phyloP scores from a whole-genome alignment of 139 green algal species.

The Volvox africanus region DNA sequence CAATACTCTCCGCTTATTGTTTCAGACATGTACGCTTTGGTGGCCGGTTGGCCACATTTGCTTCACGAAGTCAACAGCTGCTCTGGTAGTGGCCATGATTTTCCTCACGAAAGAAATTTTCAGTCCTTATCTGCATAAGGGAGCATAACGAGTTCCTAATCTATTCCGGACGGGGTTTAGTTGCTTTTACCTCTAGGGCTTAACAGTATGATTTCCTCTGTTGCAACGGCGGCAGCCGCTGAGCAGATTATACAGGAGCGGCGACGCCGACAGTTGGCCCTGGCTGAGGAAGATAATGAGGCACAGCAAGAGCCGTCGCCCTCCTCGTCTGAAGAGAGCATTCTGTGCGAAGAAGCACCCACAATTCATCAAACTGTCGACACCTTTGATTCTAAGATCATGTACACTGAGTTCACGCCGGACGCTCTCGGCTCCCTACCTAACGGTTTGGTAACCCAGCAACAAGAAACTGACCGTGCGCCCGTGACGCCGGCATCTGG shows the following conservation, averaged over 20 bases:
- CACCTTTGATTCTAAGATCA: background rate
- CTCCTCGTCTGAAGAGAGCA: background rate
- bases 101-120: no score
- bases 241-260: background rate
- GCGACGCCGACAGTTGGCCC: background rate
- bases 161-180: no score
- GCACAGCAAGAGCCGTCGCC: background rate
- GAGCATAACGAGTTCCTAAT: no score
- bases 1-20: no score
- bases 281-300: background rate
- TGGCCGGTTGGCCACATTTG: no score
- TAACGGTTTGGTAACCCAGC: background rate
- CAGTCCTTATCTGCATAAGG: no score
- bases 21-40: no score
- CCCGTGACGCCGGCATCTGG: background rate
- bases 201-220: constrained; percentile 9
- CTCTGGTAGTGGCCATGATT: no score
- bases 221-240: background rate
- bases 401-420: no score
- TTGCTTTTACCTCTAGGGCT: no score
- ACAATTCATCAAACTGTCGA: background rate
- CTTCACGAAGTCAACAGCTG: no score
- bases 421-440: no score
- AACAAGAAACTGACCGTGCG: background rate
- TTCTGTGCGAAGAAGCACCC: background rate